phyloP scores from a whole-genome alignment of 371 early-diverging fungal species.

The Vavraia culicis region DNA sequence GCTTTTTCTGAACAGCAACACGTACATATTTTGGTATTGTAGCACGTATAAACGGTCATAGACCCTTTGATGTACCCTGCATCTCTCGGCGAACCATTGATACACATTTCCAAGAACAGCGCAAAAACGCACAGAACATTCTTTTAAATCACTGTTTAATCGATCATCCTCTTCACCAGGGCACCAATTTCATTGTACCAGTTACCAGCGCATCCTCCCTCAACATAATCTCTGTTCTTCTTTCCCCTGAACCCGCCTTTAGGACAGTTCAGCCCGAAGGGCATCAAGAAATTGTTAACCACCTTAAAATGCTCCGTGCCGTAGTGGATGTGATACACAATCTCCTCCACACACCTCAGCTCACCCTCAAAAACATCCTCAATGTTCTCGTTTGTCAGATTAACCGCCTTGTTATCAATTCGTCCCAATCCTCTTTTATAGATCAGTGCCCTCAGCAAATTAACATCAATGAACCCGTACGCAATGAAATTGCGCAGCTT shows the following conservation, averaged over 20 bases:
- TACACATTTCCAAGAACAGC: too few species aligned
- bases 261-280: slow-evolving; percentile 92
- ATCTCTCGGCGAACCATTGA: too few species aligned
- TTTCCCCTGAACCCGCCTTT: slow-evolving; percentile 74
- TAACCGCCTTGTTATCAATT: slow-evolving; percentile 76
- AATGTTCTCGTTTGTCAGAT: slow-evolving; percentile 75
- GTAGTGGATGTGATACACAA: slow-evolving; percentile 90
- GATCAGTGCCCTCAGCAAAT: slow-evolving; percentile 87
- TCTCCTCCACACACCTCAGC: slow-evolving; percentile 84
- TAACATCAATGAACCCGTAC: slow-evolving; percentile 75
- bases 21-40: too few species aligned
- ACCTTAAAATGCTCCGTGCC: slow-evolving; percentile 86
- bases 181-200: slow-evolving; percentile 76
- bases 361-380: slow-evolving; percentile 71
- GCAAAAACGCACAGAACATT: too few species aligned
- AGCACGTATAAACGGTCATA: too few species aligned
- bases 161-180: slow-evolving; percentile 71
- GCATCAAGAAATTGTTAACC: slow-evolving; percentile 93
- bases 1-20: too few species aligned
- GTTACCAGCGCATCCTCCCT: slow-evolving; percentile 89
- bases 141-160: slow-evolving; percentile 19
- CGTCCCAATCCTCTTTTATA: slow-evolving; percentile 98
- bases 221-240: slow-evolving; percentile 81
- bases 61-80: too few species aligned
- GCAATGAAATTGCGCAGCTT: slow-evolving; percentile 87